Evolutionary conservation across 2,329 filamentous ascomycete genomes (phyloP).

Genomic region (Shiraia bambusicola): DNA sequence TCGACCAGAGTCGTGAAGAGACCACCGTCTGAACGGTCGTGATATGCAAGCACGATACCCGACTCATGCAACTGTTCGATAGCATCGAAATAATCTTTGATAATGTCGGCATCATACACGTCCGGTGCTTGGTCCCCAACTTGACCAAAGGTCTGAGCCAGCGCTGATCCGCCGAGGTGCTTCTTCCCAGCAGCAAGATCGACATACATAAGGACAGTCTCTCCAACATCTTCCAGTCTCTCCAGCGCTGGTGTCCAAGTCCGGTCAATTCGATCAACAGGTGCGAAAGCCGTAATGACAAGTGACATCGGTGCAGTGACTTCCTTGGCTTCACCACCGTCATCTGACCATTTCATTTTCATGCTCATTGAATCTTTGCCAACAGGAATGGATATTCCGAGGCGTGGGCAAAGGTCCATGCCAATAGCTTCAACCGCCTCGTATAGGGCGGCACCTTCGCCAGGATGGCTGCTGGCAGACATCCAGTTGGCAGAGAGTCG

Average conservation of each 20-base stretch:
- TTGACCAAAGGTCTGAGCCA: constrained; percentile 86
- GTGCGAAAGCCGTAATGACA: constrained; percentile 86
- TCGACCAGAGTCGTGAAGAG: constrained; percentile 87
- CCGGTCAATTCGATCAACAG: constrained; percentile 76
- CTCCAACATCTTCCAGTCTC: constrained; percentile 81
- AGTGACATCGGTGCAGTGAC: constrained; percentile 91
- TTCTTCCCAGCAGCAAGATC: constrained; percentile 81
- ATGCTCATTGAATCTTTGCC: constrained; percentile 99
- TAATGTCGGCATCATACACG: constrained; percentile 75
- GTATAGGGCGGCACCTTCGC: constrained; percentile 88
- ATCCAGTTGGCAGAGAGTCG: constrained; percentile 98
- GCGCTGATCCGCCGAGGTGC: constrained; percentile 83
- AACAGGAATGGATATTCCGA: constrained; percentile 93
- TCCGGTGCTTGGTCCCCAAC: constrained; percentile 84
- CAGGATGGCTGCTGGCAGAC: constrained; percentile 91
- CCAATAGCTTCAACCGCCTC: constrained; percentile 92
- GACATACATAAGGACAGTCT: constrained; percentile 85
- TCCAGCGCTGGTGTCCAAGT: constrained; percentile 94
- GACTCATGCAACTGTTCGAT: constrained; percentile 67
- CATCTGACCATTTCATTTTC: constrained; percentile 85
- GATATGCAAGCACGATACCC: constrained; percentile 83
- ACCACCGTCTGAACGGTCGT: constrained; percentile 91
- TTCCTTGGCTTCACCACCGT: constrained; percentile 68
- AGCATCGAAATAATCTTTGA: constrained; percentile 91
- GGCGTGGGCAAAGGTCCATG: constrained; percentile 83